Base-by-base conservation (phyloP, 2,329 filamentous ascomycete genomes). In the Ophiostoma pallidulum region DNA sequence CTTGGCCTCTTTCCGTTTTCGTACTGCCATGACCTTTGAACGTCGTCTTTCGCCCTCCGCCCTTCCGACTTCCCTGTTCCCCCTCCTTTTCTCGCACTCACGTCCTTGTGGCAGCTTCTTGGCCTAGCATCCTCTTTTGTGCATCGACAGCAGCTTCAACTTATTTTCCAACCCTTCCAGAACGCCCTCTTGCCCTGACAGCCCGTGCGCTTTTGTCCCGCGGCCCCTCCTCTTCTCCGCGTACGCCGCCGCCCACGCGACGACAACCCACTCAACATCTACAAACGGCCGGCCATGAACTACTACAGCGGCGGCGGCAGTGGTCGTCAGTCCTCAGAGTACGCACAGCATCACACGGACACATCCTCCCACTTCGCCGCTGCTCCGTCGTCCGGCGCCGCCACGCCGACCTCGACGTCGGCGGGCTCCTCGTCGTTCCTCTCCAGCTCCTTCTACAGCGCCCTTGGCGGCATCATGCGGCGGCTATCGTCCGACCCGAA, bases 401-500 rank as follows among this genome's bases (percentile, higher is more conserved):
- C 47, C 10, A 52, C 50, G 8, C 50, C 53, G 26, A 22, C 58
- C 55, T 39, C 60, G 55, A 57, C 63, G 9, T 54, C 59, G 28
- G 51, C 55, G 24, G 40, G 54, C 40, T 58, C 59, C 41, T 57
- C 58, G 5, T 62, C 62, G 8, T 61, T 58, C 41, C 53, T 64
- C 22, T 51, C 62, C 16, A 58, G 54, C 18, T 63, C 63, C 22
- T 55, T 66, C 29, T 64, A 64, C 40, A 60, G 54, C 52, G 71
- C 74, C 63, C 73, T 71, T 58, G 78, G 78, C 29, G 82, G 82
- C 16, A 69, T 88, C 44, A 77, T 86, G 53, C 77, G 84, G 31
- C 80, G 83, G 51, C 77, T 87, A 57, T 79, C 76, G 22, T 67
- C 72, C 10, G 73, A 77, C 33, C 47, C 62, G 63, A 50, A 58